Conservation (phyloP, 108 stramenopile genomes). For the Schizochytrium sp. region DNA sequence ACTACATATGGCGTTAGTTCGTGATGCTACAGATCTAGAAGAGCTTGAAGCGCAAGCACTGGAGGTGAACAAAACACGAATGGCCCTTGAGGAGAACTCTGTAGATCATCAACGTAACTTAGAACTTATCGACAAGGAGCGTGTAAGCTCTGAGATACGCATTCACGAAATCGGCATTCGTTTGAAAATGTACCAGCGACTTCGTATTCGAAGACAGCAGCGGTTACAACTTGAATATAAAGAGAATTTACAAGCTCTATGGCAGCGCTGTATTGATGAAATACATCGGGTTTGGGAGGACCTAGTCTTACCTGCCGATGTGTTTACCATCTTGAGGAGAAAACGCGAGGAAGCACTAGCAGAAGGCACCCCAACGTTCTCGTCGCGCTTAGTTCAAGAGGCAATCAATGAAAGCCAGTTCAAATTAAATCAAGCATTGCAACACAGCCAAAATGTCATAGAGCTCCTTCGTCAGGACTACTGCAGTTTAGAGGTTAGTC, state of each 20-base stretch:
- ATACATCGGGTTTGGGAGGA: slow-evolving; percentile 27
- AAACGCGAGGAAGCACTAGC: not conserved
- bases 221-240: not conserved
- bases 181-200: not conserved
- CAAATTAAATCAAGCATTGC: too few relatives aligned
- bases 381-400: too few relatives aligned
- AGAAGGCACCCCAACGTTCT: not conserved
- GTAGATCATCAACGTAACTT: not conserved
- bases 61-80: not conserved
- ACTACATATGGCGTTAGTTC: not conserved
- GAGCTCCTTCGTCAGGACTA: too few relatives aligned
- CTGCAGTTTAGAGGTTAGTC: too few relatives aligned
- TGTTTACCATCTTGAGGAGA: not conserved
- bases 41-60: not conserved
- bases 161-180: slow-evolving; percentile 27
- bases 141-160: not conserved
- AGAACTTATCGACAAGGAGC: not conserved
- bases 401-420: too few relatives aligned
- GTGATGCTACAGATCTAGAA: not conserved
- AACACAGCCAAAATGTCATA: too few relatives aligned
- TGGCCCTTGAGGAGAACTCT: slow-evolving; percentile 13
- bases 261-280: not conserved
- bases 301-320: not conserved
- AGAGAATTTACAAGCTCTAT: not conserved
- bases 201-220: not conserved